A percentile compares a stretch with the other conserved stretches of the same genome.
Evolutionary conservation across 495 filamentous ascomycete species (phyloP).

Genomic region (Aspergillus bridgeri): DNA sequence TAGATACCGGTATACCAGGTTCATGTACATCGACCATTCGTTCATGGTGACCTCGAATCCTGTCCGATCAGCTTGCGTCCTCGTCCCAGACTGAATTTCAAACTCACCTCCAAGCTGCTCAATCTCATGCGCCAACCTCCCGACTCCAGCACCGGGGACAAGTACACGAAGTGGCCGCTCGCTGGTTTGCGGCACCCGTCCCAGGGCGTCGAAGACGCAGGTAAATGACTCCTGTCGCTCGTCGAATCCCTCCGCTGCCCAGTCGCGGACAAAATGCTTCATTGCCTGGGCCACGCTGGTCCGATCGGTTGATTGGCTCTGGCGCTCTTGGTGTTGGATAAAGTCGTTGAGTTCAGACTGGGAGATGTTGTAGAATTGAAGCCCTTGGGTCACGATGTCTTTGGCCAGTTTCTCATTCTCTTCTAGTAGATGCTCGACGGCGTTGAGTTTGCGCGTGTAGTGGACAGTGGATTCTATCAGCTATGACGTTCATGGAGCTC

Average conservation of each 20-base stretch:
- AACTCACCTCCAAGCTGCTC: constrained; percentile 28
- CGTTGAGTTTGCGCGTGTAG: constrained; percentile 25
- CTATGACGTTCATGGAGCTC: constrained; percentile 3
- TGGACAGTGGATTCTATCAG: constrained; percentile 16
- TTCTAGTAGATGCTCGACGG: constrained; percentile 20
- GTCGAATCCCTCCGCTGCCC: constrained; percentile 33
- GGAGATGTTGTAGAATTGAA: constrained; percentile 21
- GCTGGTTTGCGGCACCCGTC: constrained; percentile 6
- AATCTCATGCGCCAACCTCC: constrained; percentile 41
- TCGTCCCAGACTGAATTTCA: not conserved
- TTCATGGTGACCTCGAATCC: constrained; percentile 41
- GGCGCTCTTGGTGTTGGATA: constrained; percentile 9
- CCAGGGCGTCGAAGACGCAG: constrained; percentile 29
- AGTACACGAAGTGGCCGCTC: constrained; percentile 26
- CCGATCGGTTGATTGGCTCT: constrained; percentile 12
- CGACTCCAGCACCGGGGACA: constrained; percentile 42
- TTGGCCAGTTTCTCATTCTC: constrained; percentile 13
- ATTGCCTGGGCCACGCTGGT: constrained; percentile 40
- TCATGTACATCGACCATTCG: constrained; percentile 44
- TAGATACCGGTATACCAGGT: constrained; percentile 34
- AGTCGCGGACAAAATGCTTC: constrained; percentile 49
- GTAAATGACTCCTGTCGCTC: constrained; percentile 38
- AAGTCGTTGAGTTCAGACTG: constrained; percentile 19
- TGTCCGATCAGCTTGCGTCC: not conserved
- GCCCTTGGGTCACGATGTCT: constrained; percentile 16